Base-by-base conservation (phyloP, 257 asterid genomes). In the Solanum sitiens region DNA sequence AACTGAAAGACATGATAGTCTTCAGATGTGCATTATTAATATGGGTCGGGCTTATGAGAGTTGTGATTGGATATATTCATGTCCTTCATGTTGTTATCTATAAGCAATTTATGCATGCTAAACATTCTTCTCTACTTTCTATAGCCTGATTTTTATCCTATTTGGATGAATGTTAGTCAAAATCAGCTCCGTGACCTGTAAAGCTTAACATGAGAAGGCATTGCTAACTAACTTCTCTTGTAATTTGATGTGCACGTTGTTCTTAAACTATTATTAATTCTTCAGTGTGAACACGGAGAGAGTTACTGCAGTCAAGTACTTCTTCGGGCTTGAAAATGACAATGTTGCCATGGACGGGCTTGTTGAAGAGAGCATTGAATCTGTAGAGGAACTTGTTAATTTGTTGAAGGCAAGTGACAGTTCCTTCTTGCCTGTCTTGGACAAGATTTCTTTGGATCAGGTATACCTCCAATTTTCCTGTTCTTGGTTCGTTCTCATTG, bases 251-350 rank as follows among this genome's bases (percentile, higher is more conserved):
- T 68, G 56, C 68, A 47, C 12, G n/a, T 71, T 25, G 67, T 37
- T 87, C 72, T 87, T 90, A n/a, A 71, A 67, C 20, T 47, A 85
- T 56, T 92, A 68, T 73, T 90, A 91, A 44, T 86, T 92, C 87
- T 85, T 87, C 92, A 95, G 99, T 74, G 83, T 93, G 90, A 91
- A 90, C 90, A 39, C 63, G 89, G 98, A 93, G 91, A 92, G 93
- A 87, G 84, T 92, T 92, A 88, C 93, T 89, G 98, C 93, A 21
- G 89, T 95, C 89, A 95, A 94, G 92, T 89, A 87, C 85, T 89
- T 95, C 71, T 96, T 95, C 40, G 98, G 99, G 87, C 82, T 91
- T 70, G 88, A 85, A 87, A 80, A 90, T 59, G 94, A 90, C 37
- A 89, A 32, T 39, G 68, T 88, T 53, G 86, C 89, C 72, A 65